phyloP scores from a whole-genome alignment of 495 filamentous ascomycete species.

The Aspergillus cristatus region DNA sequence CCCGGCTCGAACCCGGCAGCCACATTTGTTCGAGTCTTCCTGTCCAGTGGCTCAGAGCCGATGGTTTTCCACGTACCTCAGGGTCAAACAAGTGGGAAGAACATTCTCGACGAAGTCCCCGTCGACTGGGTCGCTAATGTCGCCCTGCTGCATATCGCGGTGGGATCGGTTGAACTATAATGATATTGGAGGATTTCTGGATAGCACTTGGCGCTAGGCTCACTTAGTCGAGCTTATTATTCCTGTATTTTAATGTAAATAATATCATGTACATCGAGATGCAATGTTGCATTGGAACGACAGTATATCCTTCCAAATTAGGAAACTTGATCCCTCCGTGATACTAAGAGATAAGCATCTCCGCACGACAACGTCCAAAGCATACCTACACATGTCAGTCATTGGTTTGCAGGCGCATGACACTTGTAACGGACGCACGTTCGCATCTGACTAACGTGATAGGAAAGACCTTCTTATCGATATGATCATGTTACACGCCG shows the following conservation, averaged over 20 bases:
- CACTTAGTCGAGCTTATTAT: no score
- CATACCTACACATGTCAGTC: not conserved
- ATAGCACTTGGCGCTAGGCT: no score
- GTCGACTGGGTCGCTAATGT: conserved; percentile 5
- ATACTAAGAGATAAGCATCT: conserved; percentile 1
- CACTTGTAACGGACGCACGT: not conserved
- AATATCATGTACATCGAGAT: not conserved
- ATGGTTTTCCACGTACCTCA: not conserved
- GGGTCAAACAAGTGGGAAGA: not conserved
- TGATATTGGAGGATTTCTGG: no score
- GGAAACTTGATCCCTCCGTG: conserved; percentile 3
- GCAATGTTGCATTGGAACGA: no score
- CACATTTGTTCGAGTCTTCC: not conserved
- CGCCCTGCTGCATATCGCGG: conserved; percentile 3
- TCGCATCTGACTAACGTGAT: conserved; percentile 29
- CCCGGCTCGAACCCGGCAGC: not conserved
- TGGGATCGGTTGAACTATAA: not conserved
- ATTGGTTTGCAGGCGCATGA: not conserved
- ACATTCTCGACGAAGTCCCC: conserved; percentile 5
- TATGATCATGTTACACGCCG: not conserved
- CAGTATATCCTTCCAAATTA: conserved; percentile 2
- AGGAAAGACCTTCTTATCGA: conserved; percentile 7
- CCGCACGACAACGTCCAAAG: not conserved
- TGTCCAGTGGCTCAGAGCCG: not conserved
- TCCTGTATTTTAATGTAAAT: no score